Conservation (phyloP, 129 eudicot genomes). For the Rutidosis leptorrhynchoides region DNA sequence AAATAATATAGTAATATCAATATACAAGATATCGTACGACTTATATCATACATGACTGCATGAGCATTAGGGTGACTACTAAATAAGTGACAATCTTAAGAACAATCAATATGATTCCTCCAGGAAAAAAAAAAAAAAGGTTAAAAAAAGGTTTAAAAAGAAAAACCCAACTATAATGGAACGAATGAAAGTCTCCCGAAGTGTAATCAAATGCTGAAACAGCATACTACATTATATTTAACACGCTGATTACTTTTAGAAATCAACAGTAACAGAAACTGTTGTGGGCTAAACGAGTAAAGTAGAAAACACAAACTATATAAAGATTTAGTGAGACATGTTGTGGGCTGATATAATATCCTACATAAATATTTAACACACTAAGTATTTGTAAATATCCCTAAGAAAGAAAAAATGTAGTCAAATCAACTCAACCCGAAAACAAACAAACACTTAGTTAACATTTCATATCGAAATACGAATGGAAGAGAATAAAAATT, state of each 20-base stretch:
- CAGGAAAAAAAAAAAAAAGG: neutral
- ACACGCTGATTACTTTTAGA: no score
- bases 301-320: neutral
- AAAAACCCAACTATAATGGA: neutral
- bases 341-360: constrained; percentile 3
- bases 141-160: no score
- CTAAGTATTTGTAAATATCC: neutral
- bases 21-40: neutral
- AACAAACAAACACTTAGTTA: no score
- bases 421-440: neutral
- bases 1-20: neutral
- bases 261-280: no score
- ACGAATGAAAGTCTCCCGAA: no score
- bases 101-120: neutral
- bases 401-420: neutral
- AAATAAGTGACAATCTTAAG: neutral
- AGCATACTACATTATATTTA: no score
- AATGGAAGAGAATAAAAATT: neutral
- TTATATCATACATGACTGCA: neutral
- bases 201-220: no score
- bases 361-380: neutral
- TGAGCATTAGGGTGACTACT: neutral
- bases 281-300: neutral
- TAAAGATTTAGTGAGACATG: neutral
- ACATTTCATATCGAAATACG: no score